Conservation (phyloP, 148 eudicot genomes). For the Vaccinium vitisidaea region DNA sequence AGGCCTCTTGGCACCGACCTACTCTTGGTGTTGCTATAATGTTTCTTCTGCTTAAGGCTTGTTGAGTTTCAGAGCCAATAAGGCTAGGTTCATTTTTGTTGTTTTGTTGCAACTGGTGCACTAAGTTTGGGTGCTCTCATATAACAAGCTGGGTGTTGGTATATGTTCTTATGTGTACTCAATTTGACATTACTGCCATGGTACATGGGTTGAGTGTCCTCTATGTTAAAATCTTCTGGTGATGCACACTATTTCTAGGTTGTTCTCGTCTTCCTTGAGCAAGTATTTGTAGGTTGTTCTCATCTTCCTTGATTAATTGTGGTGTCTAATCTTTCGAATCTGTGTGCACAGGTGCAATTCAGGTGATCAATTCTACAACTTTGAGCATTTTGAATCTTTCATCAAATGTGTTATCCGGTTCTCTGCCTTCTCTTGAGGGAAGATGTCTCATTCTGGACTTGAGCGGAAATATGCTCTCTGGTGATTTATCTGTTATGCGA, state of each 20-base stretch:
- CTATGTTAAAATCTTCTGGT: background rate
- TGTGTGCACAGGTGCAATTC: constrained; percentile 61
- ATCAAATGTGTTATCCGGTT: constrained; percentile 49
- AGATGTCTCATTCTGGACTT: constrained; percentile 53
- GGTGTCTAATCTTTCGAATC: constrained; percentile 12
- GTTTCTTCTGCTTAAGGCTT: background rate
- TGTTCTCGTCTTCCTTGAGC: background rate
- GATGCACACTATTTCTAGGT: constrained; percentile 1
- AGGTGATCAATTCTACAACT: constrained; percentile 71
- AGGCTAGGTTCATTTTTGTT: background rate
- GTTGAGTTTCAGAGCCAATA: background rate
- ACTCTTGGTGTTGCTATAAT: background rate
- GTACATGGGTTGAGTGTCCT: background rate
- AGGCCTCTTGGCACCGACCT: too few relatives aligned
- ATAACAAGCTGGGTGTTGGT: constrained; percentile 2
- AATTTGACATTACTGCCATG: background rate
- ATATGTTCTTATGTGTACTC: background rate
- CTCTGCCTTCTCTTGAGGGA: constrained; percentile 52
- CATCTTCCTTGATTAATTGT: constrained; percentile 14
- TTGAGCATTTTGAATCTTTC: constrained; percentile 57
- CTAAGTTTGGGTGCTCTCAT: background rate
- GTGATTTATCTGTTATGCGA: constrained; percentile 42
- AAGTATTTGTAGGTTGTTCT: background rate
- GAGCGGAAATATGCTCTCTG: constrained; percentile 55
- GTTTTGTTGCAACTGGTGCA: background rate